Evolutionary conservation across 106 monocot genomes (phyloP).

Genomic region (Vanilla planifolia): DNA sequence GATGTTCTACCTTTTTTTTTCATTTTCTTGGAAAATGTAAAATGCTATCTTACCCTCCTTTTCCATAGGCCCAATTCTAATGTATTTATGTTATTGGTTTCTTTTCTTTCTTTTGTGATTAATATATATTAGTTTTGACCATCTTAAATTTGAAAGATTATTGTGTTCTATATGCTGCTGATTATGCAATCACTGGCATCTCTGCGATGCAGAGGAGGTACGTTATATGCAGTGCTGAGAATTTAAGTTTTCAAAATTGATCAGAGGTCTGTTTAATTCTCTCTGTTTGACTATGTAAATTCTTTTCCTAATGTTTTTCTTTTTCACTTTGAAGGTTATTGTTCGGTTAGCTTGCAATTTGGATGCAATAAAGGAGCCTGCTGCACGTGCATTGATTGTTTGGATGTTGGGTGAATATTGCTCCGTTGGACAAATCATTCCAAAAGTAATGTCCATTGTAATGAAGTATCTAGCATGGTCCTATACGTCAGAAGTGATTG

Average conservation of each 20-base stretch:
- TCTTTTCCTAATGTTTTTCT: background rate
- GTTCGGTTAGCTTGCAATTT: conserved; percentile 49
- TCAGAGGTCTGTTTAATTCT: background rate
- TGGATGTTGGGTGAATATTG: conserved; percentile 89
- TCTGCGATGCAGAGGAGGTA: too few relatives aligned
- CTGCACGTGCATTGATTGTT: conserved; percentile 77
- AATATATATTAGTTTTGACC: background rate
- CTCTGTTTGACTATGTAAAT: background rate
- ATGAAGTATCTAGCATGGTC: conserved; percentile 72
- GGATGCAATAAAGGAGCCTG: conserved; percentile 69
- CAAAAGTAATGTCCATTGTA: conserved; percentile 41
- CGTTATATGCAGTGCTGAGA: too few relatives aligned
- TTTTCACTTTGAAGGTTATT: conserved; percentile 50
- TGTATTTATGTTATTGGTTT: background rate
- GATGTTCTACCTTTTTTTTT: background rate
- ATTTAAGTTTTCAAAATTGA: too few relatives aligned
- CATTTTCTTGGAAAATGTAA: background rate
- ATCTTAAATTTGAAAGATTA: background rate
- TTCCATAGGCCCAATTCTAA: background rate
- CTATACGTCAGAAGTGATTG: conserved; percentile 70
- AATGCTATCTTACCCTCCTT: too few relatives aligned
- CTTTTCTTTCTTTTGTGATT: background rate
- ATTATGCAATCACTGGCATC: background rate
- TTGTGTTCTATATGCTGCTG: background rate
- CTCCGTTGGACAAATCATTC: conserved; percentile 56